Percentiles rank a stretch among this genome's conserved stretches.
Conservation (phyloP, 345 rosid genomes). For the Ceriops tagal region DNA sequence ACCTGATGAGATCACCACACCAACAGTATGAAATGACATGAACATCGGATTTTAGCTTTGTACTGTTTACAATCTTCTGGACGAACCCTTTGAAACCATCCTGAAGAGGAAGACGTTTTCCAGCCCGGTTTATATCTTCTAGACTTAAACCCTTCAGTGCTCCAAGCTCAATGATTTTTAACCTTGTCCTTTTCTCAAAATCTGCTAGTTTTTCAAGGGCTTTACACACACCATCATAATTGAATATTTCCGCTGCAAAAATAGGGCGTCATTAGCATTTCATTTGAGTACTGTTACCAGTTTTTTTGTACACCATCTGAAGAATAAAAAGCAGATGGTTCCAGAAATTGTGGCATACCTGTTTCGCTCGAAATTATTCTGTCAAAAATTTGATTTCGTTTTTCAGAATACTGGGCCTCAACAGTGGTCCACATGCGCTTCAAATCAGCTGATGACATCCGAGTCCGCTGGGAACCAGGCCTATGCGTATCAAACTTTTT, state of each 20-base stretch:
- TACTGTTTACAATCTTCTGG: slow-evolving; percentile 7
- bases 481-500: too few relatives aligned
- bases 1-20: slow-evolving; percentile 22
- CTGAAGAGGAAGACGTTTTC: slow-evolving; percentile 9
- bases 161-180: slow-evolving; percentile 4
- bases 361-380: too few relatives aligned
- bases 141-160: slow-evolving; percentile 16
- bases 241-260: background rate
- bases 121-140: slow-evolving; percentile 15
- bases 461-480: too few relatives aligned
- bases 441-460: too few relatives aligned
- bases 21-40: slow-evolving; percentile 20
- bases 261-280: too few relatives aligned
- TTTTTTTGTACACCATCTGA: too few relatives aligned
- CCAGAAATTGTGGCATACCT: too few relatives aligned
- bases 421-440: too few relatives aligned
- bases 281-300: too few relatives aligned
- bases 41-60: slow-evolving; percentile 10
- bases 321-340: too few relatives aligned
- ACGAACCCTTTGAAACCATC: slow-evolving; percentile 16
- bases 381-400: too few relatives aligned
- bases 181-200: slow-evolving; percentile 12
- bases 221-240: slow-evolving; percentile 9
- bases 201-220: slow-evolving; percentile 15
- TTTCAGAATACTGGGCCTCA: too few relatives aligned